Evolutionary conservation across 2,329 filamentous ascomycete species (phyloP), one percentile per base, ranked within the genome.

Genomic region (Pezizomycotina sp.): DNA sequence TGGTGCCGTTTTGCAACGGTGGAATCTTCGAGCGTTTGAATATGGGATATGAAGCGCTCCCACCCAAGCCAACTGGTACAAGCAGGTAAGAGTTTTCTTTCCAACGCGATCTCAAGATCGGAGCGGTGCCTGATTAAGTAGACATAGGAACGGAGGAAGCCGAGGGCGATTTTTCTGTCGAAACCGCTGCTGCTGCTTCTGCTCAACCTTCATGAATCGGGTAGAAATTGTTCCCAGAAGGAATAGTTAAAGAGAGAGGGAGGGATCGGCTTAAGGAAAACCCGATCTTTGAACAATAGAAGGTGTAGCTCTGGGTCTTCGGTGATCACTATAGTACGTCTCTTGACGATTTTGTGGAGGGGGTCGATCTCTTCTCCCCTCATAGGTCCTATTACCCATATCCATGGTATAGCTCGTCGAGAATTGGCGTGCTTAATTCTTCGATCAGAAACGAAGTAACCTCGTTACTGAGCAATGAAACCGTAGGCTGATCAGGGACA

Each of bases 301-400:
- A 61, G 47, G 42, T 60, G 57, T 6, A 57, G 43, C 21, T 56
- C 51, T 1, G 52, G 45, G 15, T 55, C 45, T 39, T 60, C 57
- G 4, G 54, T 53, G 10, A 58, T 25, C 2, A 56, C 13, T 12
- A 61, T 54, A 2, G 45, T 28, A 8, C 55, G 54, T 1, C 42
- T 43, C 7, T 53, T 46, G 10, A 40, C 38, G 27, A 58, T 55
- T 5, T 47, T 30, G 35, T 60, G 56, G 2, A 58, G 45, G 2
- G 53, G 40, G 12, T 36, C 34, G 20, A 44, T 44, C n/a, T n/a
- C n/a, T n/a, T n/a, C n/a, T n/a, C n/a, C n/a, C n/a, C n/a, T n/a
- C n/a, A n/a, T n/a, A n/a, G n/a, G n/a, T n/a, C n/a, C n/a, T n/a
- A n/a, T n/a, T n/a, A n/a, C n/a, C n/a, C n/a, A n/a, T n/a, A n/a